phyloP scores from a whole-genome alignment of 805 yeast species.

The Monosporozyma servazzii region DNA sequence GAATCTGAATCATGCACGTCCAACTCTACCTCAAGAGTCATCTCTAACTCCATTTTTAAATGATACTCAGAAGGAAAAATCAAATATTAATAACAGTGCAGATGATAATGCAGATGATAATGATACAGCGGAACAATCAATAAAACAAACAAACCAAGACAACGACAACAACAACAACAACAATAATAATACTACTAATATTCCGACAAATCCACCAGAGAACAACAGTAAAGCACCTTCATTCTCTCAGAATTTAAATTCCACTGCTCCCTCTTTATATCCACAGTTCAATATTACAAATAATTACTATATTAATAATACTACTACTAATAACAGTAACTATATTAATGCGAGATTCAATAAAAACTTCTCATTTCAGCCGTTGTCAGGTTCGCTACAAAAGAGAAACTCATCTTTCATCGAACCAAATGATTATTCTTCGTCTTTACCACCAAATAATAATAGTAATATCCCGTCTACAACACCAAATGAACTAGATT shows the following conservation, averaged over 20 bases:
- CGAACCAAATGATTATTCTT: conserved; percentile 12
- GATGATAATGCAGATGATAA: too few relatives aligned
- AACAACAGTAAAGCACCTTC: background rate
- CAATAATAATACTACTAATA: conserved; percentile 5
- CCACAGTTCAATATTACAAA: background rate
- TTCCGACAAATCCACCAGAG: background rate
- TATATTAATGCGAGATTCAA: background rate
- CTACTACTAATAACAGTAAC: background rate
- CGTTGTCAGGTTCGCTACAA: background rate
- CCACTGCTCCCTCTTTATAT: background rate
- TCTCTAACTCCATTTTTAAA: conserved; percentile 14
- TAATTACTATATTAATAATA: background rate
- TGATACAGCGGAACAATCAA: background rate
- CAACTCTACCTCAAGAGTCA: conserved; percentile 8
- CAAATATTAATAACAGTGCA: conserved; percentile 20
- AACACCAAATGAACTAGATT: conserved; percentile 15
- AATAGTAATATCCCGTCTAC: background rate
- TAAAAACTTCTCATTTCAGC: background rate
- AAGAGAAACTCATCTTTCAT: conserved; percentile 22
- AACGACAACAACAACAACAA: conserved; percentile 8
- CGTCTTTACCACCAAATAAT: background rate
- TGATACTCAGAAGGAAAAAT: conserved; percentile 1
- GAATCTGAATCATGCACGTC: conserved; percentile 14
- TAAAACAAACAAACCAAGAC: background rate
- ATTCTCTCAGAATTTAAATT: background rate